phyloP scores from a whole-genome alignment of 441 rosid genomes.

The Pelargonium fulgidum region DNA sequence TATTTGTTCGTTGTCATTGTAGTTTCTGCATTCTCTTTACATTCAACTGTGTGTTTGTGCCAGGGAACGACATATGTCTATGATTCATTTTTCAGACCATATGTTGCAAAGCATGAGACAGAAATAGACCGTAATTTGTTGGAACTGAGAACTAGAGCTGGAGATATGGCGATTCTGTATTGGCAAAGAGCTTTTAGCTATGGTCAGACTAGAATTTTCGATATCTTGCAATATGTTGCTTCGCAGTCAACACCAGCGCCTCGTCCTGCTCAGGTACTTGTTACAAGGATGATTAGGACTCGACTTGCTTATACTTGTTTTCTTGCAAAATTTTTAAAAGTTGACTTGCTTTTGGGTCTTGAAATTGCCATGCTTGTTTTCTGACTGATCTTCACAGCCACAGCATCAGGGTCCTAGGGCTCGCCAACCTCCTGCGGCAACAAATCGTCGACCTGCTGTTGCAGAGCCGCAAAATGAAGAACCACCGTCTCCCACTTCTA shows the following conservation, averaged over 20 bases:
- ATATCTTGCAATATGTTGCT: constrained; percentile 65
- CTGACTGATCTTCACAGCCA: constrained; percentile 23
- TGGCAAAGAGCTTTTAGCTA: constrained; percentile 75
- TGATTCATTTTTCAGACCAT: constrained; percentile 86
- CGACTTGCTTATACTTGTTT: too few species aligned
- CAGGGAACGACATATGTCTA: constrained; percentile 90
- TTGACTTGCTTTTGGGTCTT: neutral
- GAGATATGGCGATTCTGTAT: constrained; percentile 67
- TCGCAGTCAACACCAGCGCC: constrained; percentile 63
- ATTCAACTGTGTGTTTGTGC: constrained; percentile 19
- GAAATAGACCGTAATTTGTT: constrained; percentile 83
- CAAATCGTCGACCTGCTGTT: constrained; percentile 30
- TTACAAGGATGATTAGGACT: neutral
- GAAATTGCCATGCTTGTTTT: neutral
- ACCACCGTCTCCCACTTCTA: constrained; percentile 60
- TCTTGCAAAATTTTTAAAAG: too few species aligned
- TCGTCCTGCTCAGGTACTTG: constrained; percentile 53
- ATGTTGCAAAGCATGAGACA: constrained; percentile 76
- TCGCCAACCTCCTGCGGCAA: constrained; percentile 31
- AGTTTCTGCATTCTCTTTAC: neutral
- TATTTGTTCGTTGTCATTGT: neutral
- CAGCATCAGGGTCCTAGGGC: constrained; percentile 35
- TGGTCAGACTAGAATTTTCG: constrained; percentile 75
- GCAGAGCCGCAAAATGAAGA: constrained; percentile 41
- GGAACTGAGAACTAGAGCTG: constrained; percentile 77